Percentiles rank a stretch among this genome's conserved stretches.
These are phyloP conservation scores for Kingdonia uniflora DNA, from an alignment of 164 flowering plant species.

Conservation along the genomic window DNA sequence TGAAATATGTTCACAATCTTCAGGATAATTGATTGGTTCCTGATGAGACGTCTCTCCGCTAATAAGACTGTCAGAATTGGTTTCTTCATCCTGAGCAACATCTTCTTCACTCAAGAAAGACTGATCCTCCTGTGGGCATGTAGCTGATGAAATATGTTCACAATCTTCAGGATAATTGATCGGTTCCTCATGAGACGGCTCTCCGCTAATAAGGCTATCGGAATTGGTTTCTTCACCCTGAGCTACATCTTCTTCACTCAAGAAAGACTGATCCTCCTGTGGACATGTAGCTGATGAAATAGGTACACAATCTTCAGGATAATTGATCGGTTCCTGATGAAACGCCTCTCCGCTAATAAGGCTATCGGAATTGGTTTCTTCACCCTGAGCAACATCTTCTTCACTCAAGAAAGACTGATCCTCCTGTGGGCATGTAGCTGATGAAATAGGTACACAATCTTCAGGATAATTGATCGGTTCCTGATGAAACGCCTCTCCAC, in stretches of 20 bases:
- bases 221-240: no score
- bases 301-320: slow-evolving; percentile 24
- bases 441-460: slow-evolving; percentile 21
- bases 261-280: slow-evolving; percentile 11
- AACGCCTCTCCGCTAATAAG: no score
- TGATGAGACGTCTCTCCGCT: slow-evolving; percentile 45
- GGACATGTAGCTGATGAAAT: slow-evolving; percentile 13
- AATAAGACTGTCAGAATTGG: no score
- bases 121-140: slow-evolving; percentile 11
- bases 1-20: slow-evolving; percentile 21
- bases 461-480: slow-evolving; percentile 26
- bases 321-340: slow-evolving; percentile 27
- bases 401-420: slow-evolving; percentile 1
- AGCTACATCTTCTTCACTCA: neutral
- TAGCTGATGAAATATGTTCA: slow-evolving; percentile 18
- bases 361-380: no score
- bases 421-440: slow-evolving; percentile 12
- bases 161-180: slow-evolving; percentile 24
- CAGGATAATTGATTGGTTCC: slow-evolving; percentile 25
- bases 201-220: no score
- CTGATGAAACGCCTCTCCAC: slow-evolving; percentile 41
- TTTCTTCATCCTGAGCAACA: no score
- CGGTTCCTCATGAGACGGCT: slow-evolving; percentile 36
- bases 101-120: neutral
- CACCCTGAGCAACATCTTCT: neutral